phyloP scores from a whole-genome alignment of 495 filamentous ascomycete genomes.

The Penicillium paradoxum region DNA sequence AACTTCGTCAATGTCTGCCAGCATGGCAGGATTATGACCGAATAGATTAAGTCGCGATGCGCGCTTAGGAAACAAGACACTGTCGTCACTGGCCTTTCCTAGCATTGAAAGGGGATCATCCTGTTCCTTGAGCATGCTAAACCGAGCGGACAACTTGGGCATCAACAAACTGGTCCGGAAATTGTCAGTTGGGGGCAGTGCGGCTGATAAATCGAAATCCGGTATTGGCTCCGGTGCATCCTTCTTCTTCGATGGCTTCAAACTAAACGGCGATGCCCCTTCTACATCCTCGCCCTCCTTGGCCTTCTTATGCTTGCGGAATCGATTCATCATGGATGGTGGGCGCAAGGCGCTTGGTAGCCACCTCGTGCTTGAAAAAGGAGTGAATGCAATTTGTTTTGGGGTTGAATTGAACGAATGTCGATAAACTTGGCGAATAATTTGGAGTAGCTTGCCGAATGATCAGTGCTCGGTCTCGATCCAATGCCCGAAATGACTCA shows the following conservation, averaged over 20 bases:
- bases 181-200: constrained; percentile 76
- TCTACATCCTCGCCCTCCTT: constrained; percentile 28
- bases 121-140: constrained; percentile 93
- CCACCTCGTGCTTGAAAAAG: not conserved
- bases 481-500: constrained; percentile 11
- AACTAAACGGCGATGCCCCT: constrained; percentile 19
- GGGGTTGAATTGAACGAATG: not conserved
- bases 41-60: constrained; percentile 63
- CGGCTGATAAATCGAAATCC: constrained; percentile 66
- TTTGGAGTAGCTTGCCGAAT: not conserved
- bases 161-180: constrained; percentile 97
- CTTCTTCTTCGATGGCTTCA: constrained; percentile 54
- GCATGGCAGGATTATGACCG: constrained; percentile 44
- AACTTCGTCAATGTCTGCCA: constrained; percentile 86
- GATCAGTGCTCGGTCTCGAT: constrained; percentile 1
- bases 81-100: constrained; percentile 92
- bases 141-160: constrained; percentile 89
- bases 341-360: not conserved
- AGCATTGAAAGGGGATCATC: constrained; percentile 83
- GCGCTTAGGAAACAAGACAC: constrained; percentile 77
- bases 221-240: constrained; percentile 48
- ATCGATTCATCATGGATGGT: constrained; percentile 63
- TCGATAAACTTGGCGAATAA: not conserved
- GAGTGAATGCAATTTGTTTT: not conserved
- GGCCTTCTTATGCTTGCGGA: constrained; percentile 64